Conservation (phyloP, 2,329 filamentous ascomycete species). For the Alternaria viburni region DNA sequence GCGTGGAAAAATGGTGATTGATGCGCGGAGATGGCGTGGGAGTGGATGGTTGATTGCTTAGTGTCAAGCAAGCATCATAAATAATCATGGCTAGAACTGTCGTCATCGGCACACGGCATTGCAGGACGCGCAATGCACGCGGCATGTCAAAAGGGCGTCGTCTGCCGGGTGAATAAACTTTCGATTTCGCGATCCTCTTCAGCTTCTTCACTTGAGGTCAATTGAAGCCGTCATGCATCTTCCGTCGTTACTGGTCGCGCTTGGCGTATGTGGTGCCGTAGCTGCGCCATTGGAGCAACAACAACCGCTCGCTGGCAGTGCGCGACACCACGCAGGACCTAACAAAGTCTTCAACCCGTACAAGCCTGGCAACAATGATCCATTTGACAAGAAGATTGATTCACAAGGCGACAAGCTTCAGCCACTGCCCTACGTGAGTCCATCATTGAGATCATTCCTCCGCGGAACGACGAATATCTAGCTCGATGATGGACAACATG, state of each 20-base stretch:
- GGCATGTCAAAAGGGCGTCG: conserved; percentile 21
- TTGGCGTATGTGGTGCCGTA: conserved; percentile 33
- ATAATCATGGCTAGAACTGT: conserved; percentile 18
- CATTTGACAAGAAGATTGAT: conserved; percentile 68
- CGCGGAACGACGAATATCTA: neutral
- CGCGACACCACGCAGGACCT: conserved; percentile 34
- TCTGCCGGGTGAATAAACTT: neutral
- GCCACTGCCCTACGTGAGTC: conserved; percentile 62
- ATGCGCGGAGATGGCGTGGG: conserved; percentile 17
- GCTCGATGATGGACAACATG: neutral
- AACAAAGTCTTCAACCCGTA: conserved; percentile 57
- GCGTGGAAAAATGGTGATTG: conserved; percentile 18
- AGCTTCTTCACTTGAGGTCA: conserved; percentile 16
- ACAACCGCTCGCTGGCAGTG: conserved; percentile 42
- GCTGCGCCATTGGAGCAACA: conserved; percentile 47
- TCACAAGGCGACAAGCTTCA: conserved; percentile 65
- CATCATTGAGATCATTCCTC: neutral
- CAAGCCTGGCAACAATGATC: conserved; percentile 65
- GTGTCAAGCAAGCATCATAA: conserved; percentile 4
- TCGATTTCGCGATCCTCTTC: neutral
- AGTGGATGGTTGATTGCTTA: conserved; percentile 8
- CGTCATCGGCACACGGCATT: conserved; percentile 48
- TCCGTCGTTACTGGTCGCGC: conserved; percentile 36
- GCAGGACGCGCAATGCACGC: conserved; percentile 6
- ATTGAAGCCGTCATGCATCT: conserved; percentile 38